Percentiles rank a stretch among this genome's conserved stretches.
phyloP scores from a whole-genome alignment of 1,284 basidiomycete genomes.

The Ceratobasidium sp. region DNA sequence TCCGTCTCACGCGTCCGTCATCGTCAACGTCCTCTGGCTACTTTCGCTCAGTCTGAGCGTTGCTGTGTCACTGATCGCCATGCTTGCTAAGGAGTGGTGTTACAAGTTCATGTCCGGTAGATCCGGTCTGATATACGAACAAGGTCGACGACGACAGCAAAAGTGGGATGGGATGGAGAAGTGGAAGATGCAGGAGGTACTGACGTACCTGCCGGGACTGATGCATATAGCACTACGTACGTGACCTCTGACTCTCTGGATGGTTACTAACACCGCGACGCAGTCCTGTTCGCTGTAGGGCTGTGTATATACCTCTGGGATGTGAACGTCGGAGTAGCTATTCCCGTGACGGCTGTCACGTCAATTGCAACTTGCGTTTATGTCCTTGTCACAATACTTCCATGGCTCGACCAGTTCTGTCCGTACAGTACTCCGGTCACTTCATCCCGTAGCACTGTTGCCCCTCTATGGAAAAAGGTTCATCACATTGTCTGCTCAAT shows the following conservation, averaged over 20 bases:
- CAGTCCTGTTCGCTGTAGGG: conserved; percentile 16
- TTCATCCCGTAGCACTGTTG: background rate
- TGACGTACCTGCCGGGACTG: conserved; percentile 10
- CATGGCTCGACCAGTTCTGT: background rate
- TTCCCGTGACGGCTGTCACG: background rate
- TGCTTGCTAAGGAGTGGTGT: conserved; percentile 9
- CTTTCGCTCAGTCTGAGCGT: background rate
- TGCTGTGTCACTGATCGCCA: background rate
- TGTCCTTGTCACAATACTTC: background rate
- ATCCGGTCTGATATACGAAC: background rate
- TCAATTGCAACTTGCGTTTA: background rate
- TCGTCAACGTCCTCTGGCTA: conserved; percentile 20
- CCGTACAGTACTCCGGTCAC: conserved; percentile 6
- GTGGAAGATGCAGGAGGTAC: conserved; percentile 28
- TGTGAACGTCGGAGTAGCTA: background rate
- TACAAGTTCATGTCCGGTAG: conserved; percentile 14
- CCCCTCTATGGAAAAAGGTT: background rate
- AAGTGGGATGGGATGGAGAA: conserved; percentile 11
- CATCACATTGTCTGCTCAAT: no score
- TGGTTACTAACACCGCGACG: background rate
- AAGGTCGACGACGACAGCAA: conserved; percentile 19
- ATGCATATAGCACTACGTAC: conserved; percentile 21
- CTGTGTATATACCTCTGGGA: conserved; percentile 18
- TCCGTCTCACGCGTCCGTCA: background rate
- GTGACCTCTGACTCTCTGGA: background rate